Conservation (phyloP, 495 filamentous ascomycete genomes). For the Penicillium flavigenum region DNA sequence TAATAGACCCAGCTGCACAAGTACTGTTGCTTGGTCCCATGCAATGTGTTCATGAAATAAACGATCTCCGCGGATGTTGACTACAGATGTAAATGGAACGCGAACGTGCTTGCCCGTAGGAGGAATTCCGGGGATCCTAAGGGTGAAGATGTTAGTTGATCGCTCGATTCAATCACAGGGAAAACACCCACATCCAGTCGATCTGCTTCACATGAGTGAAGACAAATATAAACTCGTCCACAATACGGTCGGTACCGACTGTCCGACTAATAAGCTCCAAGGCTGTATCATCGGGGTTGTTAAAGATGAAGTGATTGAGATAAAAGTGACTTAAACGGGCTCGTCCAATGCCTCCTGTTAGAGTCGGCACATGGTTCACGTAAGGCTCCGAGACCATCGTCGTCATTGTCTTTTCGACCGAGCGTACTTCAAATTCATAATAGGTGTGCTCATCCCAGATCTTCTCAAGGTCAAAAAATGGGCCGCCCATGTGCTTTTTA, state of each 20-base stretch:
- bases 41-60: constrained; percentile 79
- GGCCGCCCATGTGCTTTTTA: constrained; percentile 35
- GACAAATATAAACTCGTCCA: constrained; percentile 56
- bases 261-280: constrained; percentile 73
- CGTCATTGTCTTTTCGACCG: constrained; percentile 47
- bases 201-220: constrained; percentile 68
- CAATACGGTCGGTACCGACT: constrained; percentile 55
- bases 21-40: constrained; percentile 80
- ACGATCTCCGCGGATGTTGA: constrained; percentile 72
- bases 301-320: constrained; percentile 69
- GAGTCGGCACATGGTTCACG: constrained; percentile 57
- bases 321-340: constrained; percentile 66
- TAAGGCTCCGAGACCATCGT: constrained; percentile 61
- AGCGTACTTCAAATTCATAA: constrained; percentile 40
- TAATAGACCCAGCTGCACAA: constrained; percentile 71
- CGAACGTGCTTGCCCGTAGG: constrained; percentile 64
- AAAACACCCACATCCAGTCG: constrained; percentile 65
- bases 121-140: constrained; percentile 64
- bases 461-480: constrained; percentile 58
- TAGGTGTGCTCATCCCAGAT: constrained; percentile 59
- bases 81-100: constrained; percentile 69
- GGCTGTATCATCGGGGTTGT: constrained; percentile 61
- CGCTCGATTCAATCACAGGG: constrained; percentile 40
- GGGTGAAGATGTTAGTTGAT: constrained; percentile 23
- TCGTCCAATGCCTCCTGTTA: constrained; percentile 72